phyloP scores from a whole-genome alignment of 257 asterid genomes.

The Nicotiana tabacum region DNA sequence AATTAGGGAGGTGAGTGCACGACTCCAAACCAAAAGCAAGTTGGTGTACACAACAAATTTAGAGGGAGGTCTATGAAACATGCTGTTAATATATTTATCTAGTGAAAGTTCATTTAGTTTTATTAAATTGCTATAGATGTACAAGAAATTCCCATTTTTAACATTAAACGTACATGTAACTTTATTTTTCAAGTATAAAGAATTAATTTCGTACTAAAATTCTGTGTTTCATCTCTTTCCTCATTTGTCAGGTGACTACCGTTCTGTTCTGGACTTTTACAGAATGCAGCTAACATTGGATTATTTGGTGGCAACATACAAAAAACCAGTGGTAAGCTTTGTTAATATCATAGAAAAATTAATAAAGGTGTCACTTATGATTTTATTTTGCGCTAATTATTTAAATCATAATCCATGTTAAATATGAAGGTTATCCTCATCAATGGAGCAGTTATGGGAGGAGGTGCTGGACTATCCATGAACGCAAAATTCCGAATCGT shows the following conservation, averaged over 20 bases:
- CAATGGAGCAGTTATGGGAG: conserved; percentile 23
- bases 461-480: conserved; percentile 18
- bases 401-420: neutral
- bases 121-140: neutral
- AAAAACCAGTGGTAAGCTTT: conserved; percentile 12
- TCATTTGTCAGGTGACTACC: conserved; percentile 8
- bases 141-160: neutral
- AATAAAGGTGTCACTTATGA: neutral
- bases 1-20: no score
- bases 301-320: conserved; percentile 12
- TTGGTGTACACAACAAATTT: no score
- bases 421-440: conserved; percentile 6
- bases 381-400: neutral
- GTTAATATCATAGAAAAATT: neutral
- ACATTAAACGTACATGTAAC: neutral
- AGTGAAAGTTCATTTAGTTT: neutral
- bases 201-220: neutral
- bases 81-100: neutral
- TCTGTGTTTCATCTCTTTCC: neutral
- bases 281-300: conserved; percentile 11
- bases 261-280: neutral
- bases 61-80: no score
- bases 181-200: neutral
- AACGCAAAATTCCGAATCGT: conserved; percentile 14
- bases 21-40: no score